phyloP scores from a whole-genome alignment of 805 yeast species.

The Candida glaebosa region DNA sequence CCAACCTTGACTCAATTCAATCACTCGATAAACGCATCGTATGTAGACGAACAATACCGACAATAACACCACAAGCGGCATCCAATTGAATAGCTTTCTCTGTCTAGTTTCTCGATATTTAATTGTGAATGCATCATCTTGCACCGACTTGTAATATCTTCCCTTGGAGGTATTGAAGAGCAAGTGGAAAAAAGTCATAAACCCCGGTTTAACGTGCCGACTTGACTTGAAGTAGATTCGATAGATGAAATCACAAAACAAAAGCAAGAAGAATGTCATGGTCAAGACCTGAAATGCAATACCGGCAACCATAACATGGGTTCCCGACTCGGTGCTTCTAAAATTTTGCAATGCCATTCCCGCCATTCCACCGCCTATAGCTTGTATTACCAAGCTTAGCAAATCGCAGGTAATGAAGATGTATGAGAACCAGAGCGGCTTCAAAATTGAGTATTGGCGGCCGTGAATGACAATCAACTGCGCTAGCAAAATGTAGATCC shows the following conservation, averaged over 20 bases:
- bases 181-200: conserved; percentile 14
- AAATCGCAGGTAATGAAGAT: conserved; percentile 67
- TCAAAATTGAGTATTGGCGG: conserved; percentile 42
- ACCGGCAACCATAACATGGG: conserved; percentile 73
- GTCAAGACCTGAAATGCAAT: conserved; percentile 71
- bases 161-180: conserved; percentile 22
- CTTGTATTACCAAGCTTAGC: conserved; percentile 63
- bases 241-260: conserved; percentile 42
- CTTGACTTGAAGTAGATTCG: conserved; percentile 32
- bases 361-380: conserved; percentile 73
- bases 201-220: conserved; percentile 22
- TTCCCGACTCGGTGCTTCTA: conserved; percentile 42
- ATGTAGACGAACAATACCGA: conserved; percentile 54
- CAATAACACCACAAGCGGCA: conserved; percentile 43
- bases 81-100: conserved; percentile 33
- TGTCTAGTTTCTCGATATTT: conserved; percentile 32
- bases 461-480: conserved; percentile 65
- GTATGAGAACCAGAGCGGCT: conserved; percentile 60
- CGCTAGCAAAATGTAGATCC: conserved; percentile 69
- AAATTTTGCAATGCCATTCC: conserved; percentile 38
- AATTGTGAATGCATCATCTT: conserved; percentile 31
- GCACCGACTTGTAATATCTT: conserved; percentile 12
- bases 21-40: conserved; percentile 70
- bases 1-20: conserved; percentile 75
- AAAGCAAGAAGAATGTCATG: conserved; percentile 57